These are phyloP conservation scores for Anthostomella pinea DNA, from an alignment of 2,329 filamentous ascomycete species.

Conservation along the genomic window DNA sequence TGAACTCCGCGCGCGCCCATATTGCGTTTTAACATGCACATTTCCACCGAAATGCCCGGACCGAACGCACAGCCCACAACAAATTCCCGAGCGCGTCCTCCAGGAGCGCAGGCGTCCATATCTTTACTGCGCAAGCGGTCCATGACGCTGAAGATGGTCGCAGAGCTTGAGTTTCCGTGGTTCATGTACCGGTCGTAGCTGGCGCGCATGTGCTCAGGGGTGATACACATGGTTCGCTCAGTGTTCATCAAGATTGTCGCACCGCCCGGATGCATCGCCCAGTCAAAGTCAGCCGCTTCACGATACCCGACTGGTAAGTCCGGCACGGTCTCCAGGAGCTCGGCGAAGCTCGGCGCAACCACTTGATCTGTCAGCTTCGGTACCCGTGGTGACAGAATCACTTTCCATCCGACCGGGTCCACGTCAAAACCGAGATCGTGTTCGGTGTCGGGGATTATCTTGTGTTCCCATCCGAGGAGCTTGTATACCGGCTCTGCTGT, in stretches of 20 bases:
- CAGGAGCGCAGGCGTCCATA: constrained; percentile 56
- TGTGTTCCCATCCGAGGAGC: constrained; percentile 64
- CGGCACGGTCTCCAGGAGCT: constrained; percentile 49
- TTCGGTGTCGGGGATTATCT: constrained; percentile 59
- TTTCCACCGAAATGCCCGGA: constrained; percentile 66
- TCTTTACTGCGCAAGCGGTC: constrained; percentile 57
- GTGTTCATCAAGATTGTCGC: constrained; percentile 64
- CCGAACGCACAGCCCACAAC: constrained; percentile 69
- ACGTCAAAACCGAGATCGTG: constrained; percentile 64
- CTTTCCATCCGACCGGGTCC: constrained; percentile 65
- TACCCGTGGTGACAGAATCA: constrained; percentile 60
- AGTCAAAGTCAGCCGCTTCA: constrained; percentile 61
- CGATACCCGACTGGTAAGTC: constrained; percentile 43
- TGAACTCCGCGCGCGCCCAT: constrained; percentile 35
- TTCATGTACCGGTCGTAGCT: constrained; percentile 67
- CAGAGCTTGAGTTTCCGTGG: constrained; percentile 67
- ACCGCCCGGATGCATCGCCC: constrained; percentile 71
- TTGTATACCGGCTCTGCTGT: constrained; percentile 50
- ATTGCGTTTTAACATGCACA: constrained; percentile 60
- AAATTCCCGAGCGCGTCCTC: constrained; percentile 49
- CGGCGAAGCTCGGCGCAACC: constrained; percentile 52
- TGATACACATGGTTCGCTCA: constrained; percentile 55
- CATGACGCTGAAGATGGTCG: constrained; percentile 67
- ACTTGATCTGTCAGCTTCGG: constrained; percentile 53
- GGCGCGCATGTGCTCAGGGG: constrained; percentile 64